Conservation (phyloP, 306 rosid genomes). For the Rosa persica region DNA sequence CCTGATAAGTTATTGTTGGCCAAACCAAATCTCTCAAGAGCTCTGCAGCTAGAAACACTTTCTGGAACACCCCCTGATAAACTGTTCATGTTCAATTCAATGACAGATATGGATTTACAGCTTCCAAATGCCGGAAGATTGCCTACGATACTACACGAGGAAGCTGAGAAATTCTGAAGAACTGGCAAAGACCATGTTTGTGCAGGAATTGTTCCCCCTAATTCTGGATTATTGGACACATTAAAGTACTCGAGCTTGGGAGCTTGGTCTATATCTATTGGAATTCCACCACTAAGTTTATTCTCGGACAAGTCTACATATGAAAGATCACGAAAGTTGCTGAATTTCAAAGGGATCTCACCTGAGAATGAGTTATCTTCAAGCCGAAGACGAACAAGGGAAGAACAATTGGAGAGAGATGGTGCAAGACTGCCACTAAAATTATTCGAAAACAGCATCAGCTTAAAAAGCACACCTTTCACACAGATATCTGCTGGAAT, state of each 20-base stretch:
- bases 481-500: slow-evolving; percentile 72
- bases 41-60: slow-evolving; percentile 59
- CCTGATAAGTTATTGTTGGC: slow-evolving; percentile 69
- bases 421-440: slow-evolving; percentile 59
- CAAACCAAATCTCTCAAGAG: slow-evolving; percentile 51
- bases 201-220: slow-evolving; percentile 64
- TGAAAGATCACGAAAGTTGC: slow-evolving; percentile 52
- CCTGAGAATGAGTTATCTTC: slow-evolving; percentile 82
- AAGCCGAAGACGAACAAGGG: slow-evolving; percentile 82
- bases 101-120: slow-evolving; percentile 56
- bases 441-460: slow-evolving; percentile 82
- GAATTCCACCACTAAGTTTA: slow-evolving; percentile 77
- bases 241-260: slow-evolving; percentile 65
- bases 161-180: slow-evolving; percentile 78
- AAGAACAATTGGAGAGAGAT: slow-evolving; percentile 72
- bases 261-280: slow-evolving; percentile 62
- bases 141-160: slow-evolving; percentile 63
- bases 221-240: slow-evolving; percentile 56
- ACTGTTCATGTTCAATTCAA: slow-evolving; percentile 60
- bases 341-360: slow-evolving; percentile 59
- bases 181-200: slow-evolving; percentile 55
- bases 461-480: slow-evolving; percentile 51
- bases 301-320: slow-evolving; percentile 74
- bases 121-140: slow-evolving; percentile 56
- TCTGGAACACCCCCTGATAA: slow-evolving; percentile 58